phyloP scores from a whole-genome alignment of 306 rosid species.

The Quercus dentata region DNA sequence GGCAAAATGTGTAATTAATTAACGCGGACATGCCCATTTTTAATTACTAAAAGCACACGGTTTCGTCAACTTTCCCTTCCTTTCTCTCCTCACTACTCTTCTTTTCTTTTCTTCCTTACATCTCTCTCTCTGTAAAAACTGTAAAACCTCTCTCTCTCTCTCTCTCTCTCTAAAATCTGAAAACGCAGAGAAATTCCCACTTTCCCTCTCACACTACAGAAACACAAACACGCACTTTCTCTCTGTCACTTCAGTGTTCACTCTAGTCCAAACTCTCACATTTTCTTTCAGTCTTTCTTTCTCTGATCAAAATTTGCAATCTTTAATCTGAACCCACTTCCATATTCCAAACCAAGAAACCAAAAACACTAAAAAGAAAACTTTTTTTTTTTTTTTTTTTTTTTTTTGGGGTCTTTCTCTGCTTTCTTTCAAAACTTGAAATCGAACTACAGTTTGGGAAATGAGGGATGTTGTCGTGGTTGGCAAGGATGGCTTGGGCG shows the following conservation, averaged over 20 bases:
- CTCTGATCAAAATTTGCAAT: no score
- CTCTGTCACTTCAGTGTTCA: neutral
- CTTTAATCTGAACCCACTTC: no score
- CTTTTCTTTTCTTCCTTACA: conserved; percentile 9
- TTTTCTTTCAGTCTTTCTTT: no score
- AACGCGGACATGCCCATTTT: neutral
- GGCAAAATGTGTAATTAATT: neutral
- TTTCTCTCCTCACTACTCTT: neutral
- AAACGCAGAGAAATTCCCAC: neutral
- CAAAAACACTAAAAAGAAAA: no score
- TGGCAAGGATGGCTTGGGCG: conserved; percentile 75
- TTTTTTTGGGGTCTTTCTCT: no score
- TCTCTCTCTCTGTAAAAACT: neutral
- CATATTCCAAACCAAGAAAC: no score
- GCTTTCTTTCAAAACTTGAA: no score
- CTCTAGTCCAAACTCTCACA: no score
- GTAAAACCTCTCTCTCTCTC: no score
- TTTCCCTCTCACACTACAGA: neutral
- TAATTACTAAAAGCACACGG: conserved; percentile 1
- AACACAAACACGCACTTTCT: neutral
- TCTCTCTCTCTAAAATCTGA: neutral
- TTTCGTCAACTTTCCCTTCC: conserved; percentile 54
- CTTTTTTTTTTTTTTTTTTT: no score
- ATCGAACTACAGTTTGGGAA: conserved; percentile 39
- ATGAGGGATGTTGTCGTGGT: conserved; percentile 99